These are phyloP conservation scores for Straminergon stramineum DNA, from an alignment of 225 moss, liverwort and hornwort species.

Conservation along the genomic window DNA sequence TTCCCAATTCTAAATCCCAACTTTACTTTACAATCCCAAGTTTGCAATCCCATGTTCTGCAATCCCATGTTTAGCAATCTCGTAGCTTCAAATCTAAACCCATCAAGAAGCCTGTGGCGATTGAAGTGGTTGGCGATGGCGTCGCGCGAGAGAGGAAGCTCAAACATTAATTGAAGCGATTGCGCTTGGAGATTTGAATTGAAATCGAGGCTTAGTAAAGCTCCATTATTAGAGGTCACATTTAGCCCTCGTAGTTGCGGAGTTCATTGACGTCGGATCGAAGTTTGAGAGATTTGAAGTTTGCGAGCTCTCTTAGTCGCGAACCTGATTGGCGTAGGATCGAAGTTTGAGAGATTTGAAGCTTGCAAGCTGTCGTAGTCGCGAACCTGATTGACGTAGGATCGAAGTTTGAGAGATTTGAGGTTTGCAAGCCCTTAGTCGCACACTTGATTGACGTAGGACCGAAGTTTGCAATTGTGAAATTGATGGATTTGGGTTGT, in stretches of 20 bases:
- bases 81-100: neutral
- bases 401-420: neutral
- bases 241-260: neutral
- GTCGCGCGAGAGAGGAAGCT: neutral
- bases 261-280: neutral
- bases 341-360: neutral
- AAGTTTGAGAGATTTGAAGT: neutral
- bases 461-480: neutral
- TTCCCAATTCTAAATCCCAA: neutral
- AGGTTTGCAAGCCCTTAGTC: neutral
- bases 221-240: no score
- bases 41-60: neutral
- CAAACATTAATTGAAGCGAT: neutral
- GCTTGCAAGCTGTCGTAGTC: neutral
- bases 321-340: neutral
- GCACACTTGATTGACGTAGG: neutral
- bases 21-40: neutral
- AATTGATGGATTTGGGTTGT: neutral
- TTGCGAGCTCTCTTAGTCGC: neutral
- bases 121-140: neutral
- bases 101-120: neutral
- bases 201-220: neutral
- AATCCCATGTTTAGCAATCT: neutral
- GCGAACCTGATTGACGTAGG: neutral
- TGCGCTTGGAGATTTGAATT: neutral